A percentile compares a stretch with the other conserved stretches of the same genome.
These are phyloP conservation scores for Cutaneotrichosporon sp. DNA, from an alignment of 1,284 basidiomycete species.

Conservation along the genomic window DNA sequence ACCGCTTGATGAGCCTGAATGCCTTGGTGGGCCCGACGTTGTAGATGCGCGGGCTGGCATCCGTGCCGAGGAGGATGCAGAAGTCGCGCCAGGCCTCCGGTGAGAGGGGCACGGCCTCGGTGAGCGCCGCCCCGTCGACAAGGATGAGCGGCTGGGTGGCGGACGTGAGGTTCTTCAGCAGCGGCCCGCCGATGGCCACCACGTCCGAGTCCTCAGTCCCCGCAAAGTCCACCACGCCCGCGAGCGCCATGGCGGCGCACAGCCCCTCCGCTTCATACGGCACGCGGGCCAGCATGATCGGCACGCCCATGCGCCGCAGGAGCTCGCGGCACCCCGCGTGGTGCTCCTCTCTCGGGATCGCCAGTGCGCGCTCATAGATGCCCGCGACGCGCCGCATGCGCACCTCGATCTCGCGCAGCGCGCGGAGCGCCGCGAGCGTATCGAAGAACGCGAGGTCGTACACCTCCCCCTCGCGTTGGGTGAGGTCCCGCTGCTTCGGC, in stretches of 20 bases:
- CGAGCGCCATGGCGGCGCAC: slow-evolving; percentile 69
- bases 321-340: slow-evolving; percentile 54
- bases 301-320: slow-evolving; percentile 71
- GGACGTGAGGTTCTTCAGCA: slow-evolving; percentile 71
- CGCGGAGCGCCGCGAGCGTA: neutral
- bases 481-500: slow-evolving; percentile 38
- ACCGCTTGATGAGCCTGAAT: slow-evolving; percentile 65
- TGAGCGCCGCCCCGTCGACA: slow-evolving; percentile 67
- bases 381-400: slow-evolving; percentile 21
- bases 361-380: slow-evolving; percentile 38
- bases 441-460: slow-evolving; percentile 21
- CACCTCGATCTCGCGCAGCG: slow-evolving; percentile 27
- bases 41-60: slow-evolving; percentile 78
- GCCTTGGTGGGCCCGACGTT: slow-evolving; percentile 74
- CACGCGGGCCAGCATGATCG: slow-evolving; percentile 66
- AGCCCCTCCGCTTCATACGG: slow-evolving; percentile 80
- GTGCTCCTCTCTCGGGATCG: slow-evolving; percentile 37
- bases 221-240: slow-evolving; percentile 76
- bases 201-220: slow-evolving; percentile 77
- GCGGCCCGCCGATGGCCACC: slow-evolving; percentile 57
- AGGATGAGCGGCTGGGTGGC: slow-evolving; percentile 62
- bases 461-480: slow-evolving; percentile 38
- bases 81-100: slow-evolving; percentile 71
- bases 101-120: slow-evolving; percentile 60
- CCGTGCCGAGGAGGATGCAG: slow-evolving; percentile 79